phyloP scores from a whole-genome alignment of 441 rosid species.

The Jatropha podagrica region DNA sequence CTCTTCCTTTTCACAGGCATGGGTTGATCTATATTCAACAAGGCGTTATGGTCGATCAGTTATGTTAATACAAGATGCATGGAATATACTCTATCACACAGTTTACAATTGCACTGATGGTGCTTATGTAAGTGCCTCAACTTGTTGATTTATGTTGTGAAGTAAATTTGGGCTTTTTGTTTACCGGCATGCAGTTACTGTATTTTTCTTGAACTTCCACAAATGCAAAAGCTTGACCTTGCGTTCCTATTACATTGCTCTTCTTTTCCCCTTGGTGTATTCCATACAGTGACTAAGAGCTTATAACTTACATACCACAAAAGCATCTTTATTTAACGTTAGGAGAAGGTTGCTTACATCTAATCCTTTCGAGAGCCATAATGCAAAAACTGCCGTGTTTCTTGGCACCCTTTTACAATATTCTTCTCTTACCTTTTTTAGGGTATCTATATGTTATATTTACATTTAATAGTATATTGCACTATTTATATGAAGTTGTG shows the following conservation, averaged over 20 bases:
- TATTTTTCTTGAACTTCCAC: not conserved
- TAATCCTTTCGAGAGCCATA: not conserved
- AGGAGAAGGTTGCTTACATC: not conserved
- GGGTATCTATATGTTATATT: not conserved
- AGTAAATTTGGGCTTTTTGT: not conserved
- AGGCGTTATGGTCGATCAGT: slow-evolving; percentile 53
- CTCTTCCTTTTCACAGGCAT: slow-evolving; percentile 39
- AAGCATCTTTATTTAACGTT: not conserved
- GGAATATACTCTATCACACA: slow-evolving; percentile 60
- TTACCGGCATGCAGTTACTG: not conserved
- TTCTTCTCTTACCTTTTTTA: not conserved
- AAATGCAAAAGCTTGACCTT: not conserved
- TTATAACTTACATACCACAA: not conserved
- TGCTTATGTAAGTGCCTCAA: slow-evolving; percentile 48
- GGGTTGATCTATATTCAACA: slow-evolving; percentile 49
- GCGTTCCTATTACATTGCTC: not conserved
- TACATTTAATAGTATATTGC: not conserved
- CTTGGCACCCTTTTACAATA: not conserved
- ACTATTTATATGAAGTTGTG: not conserved
- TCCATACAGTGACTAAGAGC: not conserved
- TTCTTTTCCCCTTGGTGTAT: not conserved
- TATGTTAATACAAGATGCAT: slow-evolving; percentile 44
- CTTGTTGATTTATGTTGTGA: not conserved
- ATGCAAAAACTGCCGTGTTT: not conserved
- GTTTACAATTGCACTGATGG: slow-evolving; percentile 72